Base-by-base conservation (phyloP, 805 yeast genomes). In the Candida berthetii region DNA sequence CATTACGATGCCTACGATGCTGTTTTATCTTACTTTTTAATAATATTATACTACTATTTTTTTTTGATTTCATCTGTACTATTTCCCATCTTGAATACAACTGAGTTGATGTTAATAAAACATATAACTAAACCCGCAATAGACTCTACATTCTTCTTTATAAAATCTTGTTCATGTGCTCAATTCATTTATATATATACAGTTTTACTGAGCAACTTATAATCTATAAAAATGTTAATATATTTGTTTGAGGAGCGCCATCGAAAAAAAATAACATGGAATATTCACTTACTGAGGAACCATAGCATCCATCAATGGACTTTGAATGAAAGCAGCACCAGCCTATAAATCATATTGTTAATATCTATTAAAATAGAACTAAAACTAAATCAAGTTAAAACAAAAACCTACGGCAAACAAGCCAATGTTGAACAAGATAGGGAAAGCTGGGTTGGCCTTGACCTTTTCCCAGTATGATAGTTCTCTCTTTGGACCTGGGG, bases 301-400 rank as follows among this genome's bases (percentile, higher is more conserved):
- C 66, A 85, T 66, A 77, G 82, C 76, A 43, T 84, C 91, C 86
- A 82, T 82, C 55, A 82, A 64, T 51, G 90, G 83, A 37, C 89
- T 81, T 67, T 82, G 87, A 52, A 85, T 76, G 61, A 85, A 76
- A 19, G 79, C 78, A 50, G 83, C 85, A 60, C 93, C 93, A 37
- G 84, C 78, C 68, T 65, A 42, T 18, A 35, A 24, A 33, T n/a
- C n/a, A n/a, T n/a, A n/a, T n/a, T n/a, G n/a, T 8, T 22, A 22
- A 22, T 22, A 13, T 28, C 15, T 24, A 27, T 11, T n/a, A 13
- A 27, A 27, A 27, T 8, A 25, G 7, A 25, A 25, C 28, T 8
- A 11, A 11, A 25, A 7, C 11, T 25, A 14, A 10, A 31, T 22
- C 11, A 9, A 2, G 11, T n/a, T n/a, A n/a, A n/a, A n/a, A n/a